phyloP scores from a whole-genome alignment of 768 basidiomycete genomes.

The Trametes cingulata region DNA sequence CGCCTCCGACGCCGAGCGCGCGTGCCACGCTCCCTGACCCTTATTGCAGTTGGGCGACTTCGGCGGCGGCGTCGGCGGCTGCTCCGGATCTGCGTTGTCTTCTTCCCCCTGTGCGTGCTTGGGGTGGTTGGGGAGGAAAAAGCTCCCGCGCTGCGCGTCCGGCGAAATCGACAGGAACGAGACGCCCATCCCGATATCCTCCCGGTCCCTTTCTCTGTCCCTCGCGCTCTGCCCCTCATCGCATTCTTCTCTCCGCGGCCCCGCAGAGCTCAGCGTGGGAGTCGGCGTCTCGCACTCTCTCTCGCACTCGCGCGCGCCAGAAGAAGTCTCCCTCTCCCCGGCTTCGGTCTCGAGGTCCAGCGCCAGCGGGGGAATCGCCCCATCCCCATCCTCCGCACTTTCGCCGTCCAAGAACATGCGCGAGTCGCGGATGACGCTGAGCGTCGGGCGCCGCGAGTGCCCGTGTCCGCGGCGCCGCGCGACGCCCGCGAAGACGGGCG shows the following conservation, averaged over 20 bases:
- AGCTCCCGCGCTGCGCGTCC: background rate
- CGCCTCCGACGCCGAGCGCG: conserved; percentile 12
- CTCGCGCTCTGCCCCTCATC: background rate
- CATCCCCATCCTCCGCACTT: conserved; percentile 14
- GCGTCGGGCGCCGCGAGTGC: conserved; percentile 22
- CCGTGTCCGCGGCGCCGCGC: conserved; percentile 20
- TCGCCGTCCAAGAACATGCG: conserved; percentile 21
- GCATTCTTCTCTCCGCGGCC: too few relatives aligned
- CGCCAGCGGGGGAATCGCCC: background rate
- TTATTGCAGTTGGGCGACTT: conserved; percentile 1
- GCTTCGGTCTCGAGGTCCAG: background rate
- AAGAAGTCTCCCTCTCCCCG: conserved; percentile 11
- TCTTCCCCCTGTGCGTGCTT: background rate
- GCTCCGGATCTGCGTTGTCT: too few relatives aligned
- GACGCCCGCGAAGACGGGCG: conserved; percentile 1
- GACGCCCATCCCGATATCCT: background rate
- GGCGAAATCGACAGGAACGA: conserved; percentile 17
- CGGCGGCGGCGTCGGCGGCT: conserved; percentile 16
- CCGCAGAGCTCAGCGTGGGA: background rate
- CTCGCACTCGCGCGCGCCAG: background rate
- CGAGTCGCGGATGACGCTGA: conserved; percentile 29
- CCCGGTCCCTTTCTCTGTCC: background rate
- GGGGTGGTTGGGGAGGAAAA: background rate
- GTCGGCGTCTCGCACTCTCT: conserved; percentile 1
- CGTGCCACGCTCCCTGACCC: conserved; percentile 2